A percentile compares a stretch with the other conserved stretches of the same genome.
Evolutionary conservation across 257 asterid species (phyloP).

Genomic region (Solanum sitiens): DNA sequence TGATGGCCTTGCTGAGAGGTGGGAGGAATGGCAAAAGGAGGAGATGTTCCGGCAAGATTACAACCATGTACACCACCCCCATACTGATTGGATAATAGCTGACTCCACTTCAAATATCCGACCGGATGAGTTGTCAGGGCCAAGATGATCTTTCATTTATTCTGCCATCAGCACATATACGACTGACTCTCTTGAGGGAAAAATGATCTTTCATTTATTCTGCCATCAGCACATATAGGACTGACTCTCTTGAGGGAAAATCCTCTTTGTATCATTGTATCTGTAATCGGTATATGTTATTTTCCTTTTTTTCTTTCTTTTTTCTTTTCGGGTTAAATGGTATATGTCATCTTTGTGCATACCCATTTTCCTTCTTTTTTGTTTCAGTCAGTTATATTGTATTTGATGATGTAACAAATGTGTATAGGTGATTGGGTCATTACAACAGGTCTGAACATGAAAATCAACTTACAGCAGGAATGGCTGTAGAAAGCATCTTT

Average conservation of each 20-base stretch:
- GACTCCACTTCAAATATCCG: conserved; percentile 27
- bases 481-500: conserved; percentile 3
- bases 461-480: conserved; percentile 1
- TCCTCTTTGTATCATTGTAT: not conserved
- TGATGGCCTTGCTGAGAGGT: conserved; percentile 40
- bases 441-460: not conserved
- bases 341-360: conserved; percentile 11
- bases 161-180: not conserved
- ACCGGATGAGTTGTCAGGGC: conserved; percentile 31
- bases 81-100: conserved; percentile 24
- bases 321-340: not conserved
- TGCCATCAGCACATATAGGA: not conserved
- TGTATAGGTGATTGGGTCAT: conserved; percentile 11
- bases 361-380: not conserved
- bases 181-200: not conserved
- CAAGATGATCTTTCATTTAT: conserved; percentile 18
- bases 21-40: conserved; percentile 47
- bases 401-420: conserved; percentile 8
- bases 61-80: conserved; percentile 20
- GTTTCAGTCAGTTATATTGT: not conserved
- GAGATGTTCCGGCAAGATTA: conserved; percentile 30
- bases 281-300: not conserved
- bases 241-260: not conserved
- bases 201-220: conserved; percentile 14
- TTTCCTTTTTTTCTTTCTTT: not conserved